Base-by-base conservation (phyloP, 1,139 yeast genomes). In the Kurtzmaniella quercitrusa region DNA sequence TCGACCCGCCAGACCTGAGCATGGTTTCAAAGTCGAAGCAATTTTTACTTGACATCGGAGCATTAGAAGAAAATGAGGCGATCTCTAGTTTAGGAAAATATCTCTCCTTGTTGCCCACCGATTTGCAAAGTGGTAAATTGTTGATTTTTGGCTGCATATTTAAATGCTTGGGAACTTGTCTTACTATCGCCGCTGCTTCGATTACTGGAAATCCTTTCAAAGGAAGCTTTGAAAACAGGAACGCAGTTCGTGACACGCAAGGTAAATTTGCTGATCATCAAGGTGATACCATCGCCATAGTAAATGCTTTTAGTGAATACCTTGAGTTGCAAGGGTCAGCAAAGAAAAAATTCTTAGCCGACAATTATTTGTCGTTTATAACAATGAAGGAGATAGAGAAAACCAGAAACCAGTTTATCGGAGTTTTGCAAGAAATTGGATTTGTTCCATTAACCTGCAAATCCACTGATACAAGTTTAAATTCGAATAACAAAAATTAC, bases 21-120 rank as follows among this genome's bases (percentile, higher is more conserved):
- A 78, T 93, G 0, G 62, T 93, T 37, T 65, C 68, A 2, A 78
- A 79, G 47, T 91, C 98, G 0, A 77, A 76, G 47, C 69, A 72
- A 39, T 70, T 80, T 37, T 69, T 93, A 49, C 70, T 68, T 12
- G 83, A 85, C 40, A 75, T 87, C 41, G 98, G 98, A 0, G 90
- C 95, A 1, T 60, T 91, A 41, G 59, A 61, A 24, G 56, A 53
- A 9, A 53, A 67, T 10, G 64, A 67, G 19, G 68, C 68, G 2
- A 67, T 93, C 39, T 85, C 98, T 0, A 78, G 85, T 43, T 66
- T 93, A 37, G 98, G 98, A n/a, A 75, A 72, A 44, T 90, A 85
- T 56, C 70, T 91, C 38, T 85, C 96, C 0, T 69, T 82, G 54
- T 69, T 93, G 46, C 98, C 98, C 0, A 79, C 95, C 9, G 98